Base-by-base conservation (phyloP, 352 stramenopile genomes). In the Aphanomyces cochlioides region DNA sequence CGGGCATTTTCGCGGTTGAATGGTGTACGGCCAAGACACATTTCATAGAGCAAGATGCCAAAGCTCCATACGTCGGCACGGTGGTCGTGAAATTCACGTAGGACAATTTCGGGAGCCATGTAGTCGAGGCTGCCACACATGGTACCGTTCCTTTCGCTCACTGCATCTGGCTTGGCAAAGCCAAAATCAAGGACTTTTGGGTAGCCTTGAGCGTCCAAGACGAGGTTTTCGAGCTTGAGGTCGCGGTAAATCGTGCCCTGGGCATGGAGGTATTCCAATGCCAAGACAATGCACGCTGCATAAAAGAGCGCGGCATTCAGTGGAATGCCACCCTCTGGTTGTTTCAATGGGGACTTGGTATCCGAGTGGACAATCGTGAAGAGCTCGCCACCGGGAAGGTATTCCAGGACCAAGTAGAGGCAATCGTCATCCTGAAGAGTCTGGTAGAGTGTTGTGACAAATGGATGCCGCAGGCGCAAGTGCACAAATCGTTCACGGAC, bases 221-320 rank as follows among this genome's bases (percentile, higher is more conserved):
- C 80, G 10, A 96, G 69, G 72, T 96, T 97, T 73, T 97, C 90
- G 7, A 91, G 81, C 74, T 97, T 97, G n/a, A 97, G 74, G 72
- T 96, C 90, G 7, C 90, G 87, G 61, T 96, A 96, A 37, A 96
- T 77, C 71, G 91, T 76, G 21, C 75, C 79, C 40, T 87, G 70
- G 5, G 73, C 77, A 67, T 95, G 87, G 19, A 96, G 73, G 47
- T 93, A 93, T 74, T 87, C 77, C 39, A 93, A 73, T 13, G 81
- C 90, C 47, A 80, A 81, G 17, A 89, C 72, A 67, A 98, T 95
- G 71, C 96, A 95, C 3, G 83, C 84, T 6, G 94, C 77, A 68
- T 98, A 98, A 74, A 98, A 98, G 53, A 74, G 79, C n/a, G 73
- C 79, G 60, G 76, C 81, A 58, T 61, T 66, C 75, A 47, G 75